Base-by-base conservation (phyloP, 805 yeast species). In the Lipomyces lipofer region DNA sequence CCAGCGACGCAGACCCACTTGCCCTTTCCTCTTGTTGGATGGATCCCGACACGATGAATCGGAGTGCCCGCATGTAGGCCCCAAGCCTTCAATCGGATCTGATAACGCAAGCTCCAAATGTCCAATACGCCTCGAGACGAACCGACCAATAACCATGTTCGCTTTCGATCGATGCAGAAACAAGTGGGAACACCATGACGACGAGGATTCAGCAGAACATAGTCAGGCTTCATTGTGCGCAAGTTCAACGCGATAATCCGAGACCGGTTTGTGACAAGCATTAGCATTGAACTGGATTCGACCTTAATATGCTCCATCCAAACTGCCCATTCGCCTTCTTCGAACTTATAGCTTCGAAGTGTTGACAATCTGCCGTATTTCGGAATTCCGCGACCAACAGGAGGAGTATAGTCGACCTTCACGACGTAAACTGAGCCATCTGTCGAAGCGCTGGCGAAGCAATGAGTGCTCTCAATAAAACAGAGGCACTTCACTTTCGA, bases 41-140 rank as follows among this genome's bases (percentile, higher is more conserved):
- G 73, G 2, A 73, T 58, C 7, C 65, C 66, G 8, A 89, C 64
- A 27, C 75, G 69, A 8, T 73, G 71, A 7, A 89, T 82, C 0
- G 85, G 79, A 21, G 66, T 69, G 3, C 75, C 74, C 12, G 74
- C 72, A 38, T 75, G 78, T 43, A 88, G 76, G 8, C 78, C 77
- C 82, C 89, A 86, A 1, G 84, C 73, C 56, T 79, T 83, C 32
- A 88, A 71, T 39, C 78, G 71, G 0, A 85, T 54, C 32, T 75
- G 75, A 67, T 89, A 88, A 50, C 95, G 73, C 32, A 87, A 60
- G 67, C 90, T 97, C 95, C 96, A 90, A 13, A 92, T 69, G 59
- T 82, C 83, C 28, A 94, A 66, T 0, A 84, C 72, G 1, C 97
- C 97, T 36, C 78, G 78, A 0, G 79, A 72, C 0, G 97, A 88